These are phyloP conservation scores for Aspergillus kassunensis DNA, from an alignment of 495 filamentous ascomycete genomes.

Conservation along the genomic window DNA sequence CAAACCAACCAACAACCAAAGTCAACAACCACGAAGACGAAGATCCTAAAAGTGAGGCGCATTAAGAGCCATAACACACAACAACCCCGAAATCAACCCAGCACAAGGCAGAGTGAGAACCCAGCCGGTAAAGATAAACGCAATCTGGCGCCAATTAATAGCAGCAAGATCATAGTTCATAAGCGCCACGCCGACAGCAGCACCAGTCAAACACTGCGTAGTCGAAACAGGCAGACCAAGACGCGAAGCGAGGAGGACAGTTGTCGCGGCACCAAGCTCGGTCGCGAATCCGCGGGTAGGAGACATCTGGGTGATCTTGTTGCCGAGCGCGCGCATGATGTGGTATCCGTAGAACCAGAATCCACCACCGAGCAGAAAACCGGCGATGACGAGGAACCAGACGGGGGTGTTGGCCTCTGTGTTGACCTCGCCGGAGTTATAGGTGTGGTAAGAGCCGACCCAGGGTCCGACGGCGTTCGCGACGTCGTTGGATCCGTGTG, in stretches of 20 bases:
- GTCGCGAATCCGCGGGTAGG: constrained; percentile 65
- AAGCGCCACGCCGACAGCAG: constrained; percentile 33
- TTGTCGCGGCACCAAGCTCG: constrained; percentile 66
- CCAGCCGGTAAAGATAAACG: constrained; percentile 35
- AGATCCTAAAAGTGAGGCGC: constrained; percentile 32
- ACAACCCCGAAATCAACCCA: constrained; percentile 30
- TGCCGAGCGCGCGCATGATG: constrained; percentile 66
- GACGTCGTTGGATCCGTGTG: constrained; percentile 74
- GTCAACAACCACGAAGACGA: no score
- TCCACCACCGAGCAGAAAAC: constrained; percentile 53
- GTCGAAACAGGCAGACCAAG: constrained; percentile 44
- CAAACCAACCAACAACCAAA: no score
- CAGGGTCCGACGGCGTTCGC: constrained; percentile 68
- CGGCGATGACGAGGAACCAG: constrained; percentile 64
- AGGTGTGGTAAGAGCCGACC: constrained; percentile 60
- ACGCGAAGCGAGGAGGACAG: constrained; percentile 61
- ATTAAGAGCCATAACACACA: constrained; percentile 39
- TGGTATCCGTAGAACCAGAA: constrained; percentile 71
- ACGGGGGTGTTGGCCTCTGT: constrained; percentile 52
- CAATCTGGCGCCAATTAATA: constrained; percentile 37
- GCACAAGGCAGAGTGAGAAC: constrained; percentile 39
- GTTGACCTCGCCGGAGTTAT: constrained; percentile 36
- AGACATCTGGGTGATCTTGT: constrained; percentile 64
- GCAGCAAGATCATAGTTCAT: constrained; percentile 38
- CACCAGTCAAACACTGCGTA: constrained; percentile 39